Evolutionary conservation across 23 red algal species (phyloP), one percentile per base, ranked within the genome.

Genomic region (Agarophyton chilense): DNA sequence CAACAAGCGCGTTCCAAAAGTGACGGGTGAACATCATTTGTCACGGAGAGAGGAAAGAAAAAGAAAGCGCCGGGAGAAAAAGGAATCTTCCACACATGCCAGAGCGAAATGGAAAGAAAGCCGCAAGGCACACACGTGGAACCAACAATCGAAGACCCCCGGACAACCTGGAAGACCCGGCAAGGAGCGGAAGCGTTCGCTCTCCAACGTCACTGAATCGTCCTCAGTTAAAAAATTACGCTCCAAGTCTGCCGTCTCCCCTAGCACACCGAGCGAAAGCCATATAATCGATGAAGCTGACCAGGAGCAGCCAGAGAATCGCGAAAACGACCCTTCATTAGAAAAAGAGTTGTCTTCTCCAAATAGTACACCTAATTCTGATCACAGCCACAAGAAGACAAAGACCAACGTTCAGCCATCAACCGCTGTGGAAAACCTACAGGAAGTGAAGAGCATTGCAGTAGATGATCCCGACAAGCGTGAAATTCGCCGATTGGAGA

Each of bases 31-130:
- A 11, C n/a, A 40, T 18, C 43, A 40, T 31, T 18, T 40, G 51
- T 80, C 77, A 25, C 50, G 77, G 16, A 80, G 46, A 80, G 77
- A 80, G 19, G 54, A 80, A 61, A 43, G 77, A 26, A 80, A 80
- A 80, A 24, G 54, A 58, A 61, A 60, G 50, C 77, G 77, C 35
- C 35, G 40, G 54, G n/a, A 44, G 50, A 56, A 36, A 35, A 55
- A 61, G 26, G 51, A 80, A 26, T 47, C 77, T 4, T 55, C 54
- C 21, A 28, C 36, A 2, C 50, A 60, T 0, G 77, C 77, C 25
- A 22, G 54, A 60, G 21, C 51, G 12, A 52, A 55, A 25, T 80
- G 77, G 77, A 80, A 80, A 17, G 77, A 80, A 12, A 55, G 50
- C 7, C 51, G 36, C 5, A 52, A 40, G 25, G 54, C 34, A 25